Conservation (phyloP, 345 rosid species). For the Moringa oleifera region DNA sequence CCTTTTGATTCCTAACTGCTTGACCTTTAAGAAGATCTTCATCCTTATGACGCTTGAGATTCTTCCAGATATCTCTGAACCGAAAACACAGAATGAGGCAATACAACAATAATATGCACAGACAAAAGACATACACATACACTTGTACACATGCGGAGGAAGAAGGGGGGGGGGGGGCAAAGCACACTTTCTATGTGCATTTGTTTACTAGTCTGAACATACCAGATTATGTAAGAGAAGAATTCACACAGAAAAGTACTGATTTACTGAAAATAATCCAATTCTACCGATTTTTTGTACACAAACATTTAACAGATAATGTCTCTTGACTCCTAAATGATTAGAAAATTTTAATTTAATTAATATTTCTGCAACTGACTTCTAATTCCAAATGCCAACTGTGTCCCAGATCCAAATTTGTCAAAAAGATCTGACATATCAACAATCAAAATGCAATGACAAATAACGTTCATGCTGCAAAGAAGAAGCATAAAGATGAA, state of each 20-base stretch:
- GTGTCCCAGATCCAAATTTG: too few relatives aligned
- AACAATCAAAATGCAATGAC: background rate
- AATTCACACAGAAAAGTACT: background rate
- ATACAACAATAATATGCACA: too few relatives aligned
- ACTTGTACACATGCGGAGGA: background rate
- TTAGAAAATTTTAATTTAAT: too few relatives aligned
- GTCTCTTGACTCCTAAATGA: too few relatives aligned
- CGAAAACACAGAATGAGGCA: background rate
- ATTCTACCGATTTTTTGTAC: too few relatives aligned
- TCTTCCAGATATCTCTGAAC: conserved; percentile 60
- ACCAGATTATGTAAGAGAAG: background rate
- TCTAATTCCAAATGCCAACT: too few relatives aligned
- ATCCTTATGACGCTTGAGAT: conserved; percentile 67
- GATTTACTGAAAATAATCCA: too few relatives aligned
- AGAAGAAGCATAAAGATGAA: too few relatives aligned
- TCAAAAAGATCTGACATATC: too few relatives aligned
- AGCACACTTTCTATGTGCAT: background rate
- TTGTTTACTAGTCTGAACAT: background rate
- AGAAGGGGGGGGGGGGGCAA: background rate
- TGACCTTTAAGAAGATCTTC: conserved; percentile 86
- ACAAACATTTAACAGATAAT: too few relatives aligned
- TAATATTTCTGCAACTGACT: too few relatives aligned
- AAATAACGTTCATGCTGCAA: too few relatives aligned
- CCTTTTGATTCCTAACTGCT: conserved; percentile 93
- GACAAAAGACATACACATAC: background rate